Percentiles rank a stretch among this genome's conserved stretches.
Evolutionary conservation across 495 filamentous ascomycete genomes (phyloP).

Genomic region (Gamarada debralockiae): DNA sequence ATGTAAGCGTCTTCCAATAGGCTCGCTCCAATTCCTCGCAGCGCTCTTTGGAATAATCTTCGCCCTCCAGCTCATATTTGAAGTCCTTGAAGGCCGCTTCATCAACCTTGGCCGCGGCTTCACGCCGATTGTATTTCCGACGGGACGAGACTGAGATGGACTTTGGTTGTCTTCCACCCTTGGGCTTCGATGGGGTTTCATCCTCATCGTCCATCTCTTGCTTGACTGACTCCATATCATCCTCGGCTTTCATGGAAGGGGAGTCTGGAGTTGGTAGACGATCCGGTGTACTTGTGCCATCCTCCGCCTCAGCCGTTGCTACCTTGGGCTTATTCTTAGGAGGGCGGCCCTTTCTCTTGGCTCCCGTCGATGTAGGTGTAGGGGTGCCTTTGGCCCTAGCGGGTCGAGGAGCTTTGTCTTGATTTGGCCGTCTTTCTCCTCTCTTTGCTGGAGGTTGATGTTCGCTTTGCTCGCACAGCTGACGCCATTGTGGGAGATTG

Average conservation of each 20-base stretch:
- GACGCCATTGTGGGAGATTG: constrained; percentile 93
- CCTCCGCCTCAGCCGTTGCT: constrained; percentile 26
- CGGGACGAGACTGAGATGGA: constrained; percentile 56
- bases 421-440: constrained; percentile 79
- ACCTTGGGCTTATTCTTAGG: constrained; percentile 31
- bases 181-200: constrained; percentile 5
- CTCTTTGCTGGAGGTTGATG: constrained; percentile 94
- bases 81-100: constrained; percentile 84
- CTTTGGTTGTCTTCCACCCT: constrained; percentile 36
- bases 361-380: constrained; percentile 24
- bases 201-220: constrained; percentile 40
- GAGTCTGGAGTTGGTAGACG: constrained; percentile 44
- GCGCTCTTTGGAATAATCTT: constrained; percentile 85
- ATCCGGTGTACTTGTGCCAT: constrained; percentile 36
- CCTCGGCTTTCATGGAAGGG: constrained; percentile 34
- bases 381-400: constrained; percentile 21
- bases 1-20: constrained; percentile 96
- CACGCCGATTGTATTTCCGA: constrained; percentile 75
- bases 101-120: constrained; percentile 69
- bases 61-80: constrained; percentile 80
- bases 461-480: constrained; percentile 84
- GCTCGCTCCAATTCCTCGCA: constrained; percentile 90
- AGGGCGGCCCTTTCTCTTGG: constrained; percentile 30
- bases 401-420: constrained; percentile 47
- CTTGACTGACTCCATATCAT: constrained; percentile 39